Percentiles rank a stretch among this genome's conserved stretches.
Evolutionary conservation across 129 eudicot genomes (phyloP).

Genomic region (Tanacetum coccineum): DNA sequence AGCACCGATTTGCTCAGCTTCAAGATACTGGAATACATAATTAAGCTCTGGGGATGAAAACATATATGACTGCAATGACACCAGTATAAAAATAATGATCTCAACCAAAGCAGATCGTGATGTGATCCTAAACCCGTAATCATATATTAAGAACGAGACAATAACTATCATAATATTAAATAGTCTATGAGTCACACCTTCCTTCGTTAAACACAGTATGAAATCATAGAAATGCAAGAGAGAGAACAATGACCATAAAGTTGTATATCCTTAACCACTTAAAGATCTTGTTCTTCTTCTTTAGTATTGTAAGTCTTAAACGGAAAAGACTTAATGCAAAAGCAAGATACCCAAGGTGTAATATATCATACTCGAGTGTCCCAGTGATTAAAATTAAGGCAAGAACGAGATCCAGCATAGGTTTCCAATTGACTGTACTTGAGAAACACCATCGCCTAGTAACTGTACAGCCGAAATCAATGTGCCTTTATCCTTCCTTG

Average conservation of each 20-base stretch:
- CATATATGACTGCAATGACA: conserved; percentile 94
- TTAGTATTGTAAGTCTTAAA: conserved; percentile 74
- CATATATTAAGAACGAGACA: conserved; percentile 81
- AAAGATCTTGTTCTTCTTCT: conserved; percentile 89
- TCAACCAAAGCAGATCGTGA: conserved; percentile 96
- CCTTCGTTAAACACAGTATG: conserved; percentile 68
- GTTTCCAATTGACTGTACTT: conserved; percentile 85
- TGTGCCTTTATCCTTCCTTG: conserved; percentile 45
- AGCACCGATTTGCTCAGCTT: conserved; percentile 98
- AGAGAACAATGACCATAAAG: conserved; percentile 83
- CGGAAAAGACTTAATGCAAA: conserved; percentile 89
- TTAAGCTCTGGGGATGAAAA: conserved; percentile 84
- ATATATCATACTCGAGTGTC: conserved; percentile 86
- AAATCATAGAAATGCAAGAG: conserved; percentile 96
- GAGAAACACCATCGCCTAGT: conserved; percentile 93
- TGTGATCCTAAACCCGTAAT: conserved; percentile 93
- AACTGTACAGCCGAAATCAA: conserved; percentile 86
- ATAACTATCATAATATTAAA: conserved; percentile 76
- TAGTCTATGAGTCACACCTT: conserved; percentile 82
- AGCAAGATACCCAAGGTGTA: conserved; percentile 97
- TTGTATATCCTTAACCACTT: conserved; percentile 86
- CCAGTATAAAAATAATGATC: conserved; percentile 78
- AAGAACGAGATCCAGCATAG: conserved; percentile 89
- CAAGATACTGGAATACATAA: conserved; percentile 93
- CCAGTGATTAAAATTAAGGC: conserved; percentile 87